Percentiles rank a stretch among this genome's conserved stretches.
These are phyloP conservation scores for Colletotrichum destructivum DNA, from an alignment of 2,329 filamentous ascomycete species.

Conservation along the genomic window DNA sequence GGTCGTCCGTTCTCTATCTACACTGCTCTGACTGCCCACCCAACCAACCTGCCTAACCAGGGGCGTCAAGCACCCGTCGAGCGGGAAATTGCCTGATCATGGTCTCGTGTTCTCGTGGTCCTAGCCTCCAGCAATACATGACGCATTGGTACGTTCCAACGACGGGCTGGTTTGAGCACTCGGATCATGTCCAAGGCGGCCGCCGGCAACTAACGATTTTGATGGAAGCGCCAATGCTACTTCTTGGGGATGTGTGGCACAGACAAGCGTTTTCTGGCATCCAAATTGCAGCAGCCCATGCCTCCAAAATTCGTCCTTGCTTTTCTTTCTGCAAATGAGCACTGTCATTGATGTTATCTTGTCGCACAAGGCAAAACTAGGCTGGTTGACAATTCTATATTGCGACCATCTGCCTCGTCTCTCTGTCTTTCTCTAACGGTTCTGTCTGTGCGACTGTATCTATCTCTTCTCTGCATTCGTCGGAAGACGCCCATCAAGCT, in stretches of 20 bases:
- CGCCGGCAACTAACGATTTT: slow-evolving; percentile 37
- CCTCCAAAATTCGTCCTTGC: slow-evolving; percentile 7
- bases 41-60: neutral
- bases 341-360: slow-evolving; percentile 19
- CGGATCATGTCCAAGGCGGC: slow-evolving; percentile 31
- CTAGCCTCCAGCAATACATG: neutral
- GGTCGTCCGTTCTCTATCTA: slow-evolving; percentile 11
- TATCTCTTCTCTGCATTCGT: neutral
- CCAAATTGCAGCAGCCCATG: slow-evolving; percentile 21
- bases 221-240: slow-evolving; percentile 25
- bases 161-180: neutral
- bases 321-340: slow-evolving; percentile 28
- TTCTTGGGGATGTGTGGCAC: slow-evolving; percentile 19
- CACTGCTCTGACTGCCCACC: too few species aligned
- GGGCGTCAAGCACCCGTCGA: slow-evolving; percentile 14
- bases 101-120: neutral
- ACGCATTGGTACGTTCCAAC: slow-evolving; percentile 2
- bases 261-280: slow-evolving; percentile 25
- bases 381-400: neutral
- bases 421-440: neutral
- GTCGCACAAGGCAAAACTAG: slow-evolving; percentile 4
- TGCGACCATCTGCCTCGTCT: neutral
- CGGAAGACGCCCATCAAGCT: neutral
- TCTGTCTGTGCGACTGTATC: neutral
- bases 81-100: neutral